These are phyloP conservation scores for Fusarium luffae DNA, from an alignment of 2,329 filamentous ascomycete species.

Conservation along the genomic window DNA sequence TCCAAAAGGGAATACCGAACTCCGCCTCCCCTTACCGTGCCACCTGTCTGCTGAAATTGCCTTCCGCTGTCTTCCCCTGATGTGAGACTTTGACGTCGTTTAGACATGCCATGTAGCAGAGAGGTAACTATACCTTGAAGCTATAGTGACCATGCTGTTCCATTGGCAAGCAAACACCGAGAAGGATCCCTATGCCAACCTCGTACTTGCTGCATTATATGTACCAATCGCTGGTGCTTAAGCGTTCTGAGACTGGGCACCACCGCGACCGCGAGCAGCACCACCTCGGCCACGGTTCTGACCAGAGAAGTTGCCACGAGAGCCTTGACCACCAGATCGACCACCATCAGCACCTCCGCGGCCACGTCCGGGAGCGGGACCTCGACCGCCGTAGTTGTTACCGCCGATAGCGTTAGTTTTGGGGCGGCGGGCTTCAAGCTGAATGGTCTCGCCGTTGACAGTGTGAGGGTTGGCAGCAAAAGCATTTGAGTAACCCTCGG, in stretches of 20 bases:
- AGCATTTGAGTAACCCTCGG: constrained; percentile 85
- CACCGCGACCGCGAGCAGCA: constrained; percentile 72
- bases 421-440: constrained; percentile 88
- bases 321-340: constrained; percentile 70
- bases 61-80: constrained; percentile 5
- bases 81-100: constrained; percentile 3
- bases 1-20: constrained; percentile 47
- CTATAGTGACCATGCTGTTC: not conserved
- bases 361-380: constrained; percentile 69
- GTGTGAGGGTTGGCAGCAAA: constrained; percentile 85
- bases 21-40: constrained; percentile 38
- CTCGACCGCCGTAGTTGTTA: constrained; percentile 73
- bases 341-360: constrained; percentile 72
- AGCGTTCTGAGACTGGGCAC: constrained; percentile 64
- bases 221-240: constrained; percentile 45
- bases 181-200: constrained; percentile 5
- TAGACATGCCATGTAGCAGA: constrained; percentile 10
- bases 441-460: constrained; percentile 83
- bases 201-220: constrained; percentile 15
- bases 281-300: constrained; percentile 74
- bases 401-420: constrained; percentile 78
- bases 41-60: constrained; percentile 11
- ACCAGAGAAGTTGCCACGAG: constrained; percentile 77
- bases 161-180: constrained; percentile 1
- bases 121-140: not conserved